These are phyloP conservation scores for Maudiozyma barnettii DNA, from an alignment of 805 yeast genomes.

Conservation along the genomic window DNA sequence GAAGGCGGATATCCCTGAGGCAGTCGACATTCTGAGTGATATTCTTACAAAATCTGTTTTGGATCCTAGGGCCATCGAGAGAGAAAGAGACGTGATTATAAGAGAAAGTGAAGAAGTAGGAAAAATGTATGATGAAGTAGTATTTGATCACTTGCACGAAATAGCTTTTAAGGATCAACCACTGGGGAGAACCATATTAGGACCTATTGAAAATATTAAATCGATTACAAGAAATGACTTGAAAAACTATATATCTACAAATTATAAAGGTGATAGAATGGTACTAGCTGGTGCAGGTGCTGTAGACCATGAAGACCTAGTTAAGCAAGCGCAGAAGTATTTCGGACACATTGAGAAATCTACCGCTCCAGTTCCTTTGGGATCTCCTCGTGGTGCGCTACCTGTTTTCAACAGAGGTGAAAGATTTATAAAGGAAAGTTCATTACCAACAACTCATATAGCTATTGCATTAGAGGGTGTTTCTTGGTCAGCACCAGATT, in stretches of 20 bases:
- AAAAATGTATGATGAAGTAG: constrained; percentile 96
- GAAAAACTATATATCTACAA: constrained; percentile 66
- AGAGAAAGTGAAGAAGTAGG: constrained; percentile 97
- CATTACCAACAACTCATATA: constrained; percentile 81
- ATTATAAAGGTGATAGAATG: constrained; percentile 95
- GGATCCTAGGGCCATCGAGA: constrained; percentile 78
- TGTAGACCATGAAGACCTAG: constrained; percentile 79
- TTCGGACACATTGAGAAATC: constrained; percentile 59
- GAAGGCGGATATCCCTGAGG: constrained; percentile 67
- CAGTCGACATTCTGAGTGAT: constrained; percentile 83
- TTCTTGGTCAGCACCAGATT: constrained; percentile 93
- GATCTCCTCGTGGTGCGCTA: constrained; percentile 50
- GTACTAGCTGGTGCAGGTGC: constrained; percentile 96
- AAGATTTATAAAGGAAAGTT: constrained; percentile 68
- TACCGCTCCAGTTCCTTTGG: constrained; percentile 53
- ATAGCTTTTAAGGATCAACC: constrained; percentile 87
- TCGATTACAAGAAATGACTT: constrained; percentile 71
- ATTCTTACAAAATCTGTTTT: constrained; percentile 78
- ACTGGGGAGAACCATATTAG: constrained; percentile 90
- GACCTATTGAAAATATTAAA: constrained; percentile 83
- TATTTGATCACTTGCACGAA: constrained; percentile 92
- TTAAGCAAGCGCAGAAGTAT: constrained; percentile 59
- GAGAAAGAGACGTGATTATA: constrained; percentile 91
- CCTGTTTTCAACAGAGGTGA: constrained; percentile 85
- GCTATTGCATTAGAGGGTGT: constrained; percentile 97